Evolutionary conservation across 441 rosid species (phyloP).

Genomic region (Arabidopsis hybrid): DNA sequence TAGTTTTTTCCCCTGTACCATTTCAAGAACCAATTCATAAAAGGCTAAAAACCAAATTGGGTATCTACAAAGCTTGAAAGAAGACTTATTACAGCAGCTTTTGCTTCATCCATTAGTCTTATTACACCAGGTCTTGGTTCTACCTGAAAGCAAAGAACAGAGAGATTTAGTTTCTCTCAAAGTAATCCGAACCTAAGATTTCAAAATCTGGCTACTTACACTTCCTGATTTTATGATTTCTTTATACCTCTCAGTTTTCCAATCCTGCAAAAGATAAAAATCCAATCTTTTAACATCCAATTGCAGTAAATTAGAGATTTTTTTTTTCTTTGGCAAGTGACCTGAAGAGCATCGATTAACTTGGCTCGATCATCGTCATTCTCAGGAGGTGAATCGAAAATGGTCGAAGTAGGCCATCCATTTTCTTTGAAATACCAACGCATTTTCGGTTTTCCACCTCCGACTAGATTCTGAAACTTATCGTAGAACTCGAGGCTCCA

Average conservation of each 20-base stretch:
- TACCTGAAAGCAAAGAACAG: conserved; percentile 59
- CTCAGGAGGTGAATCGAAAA: conserved; percentile 65
- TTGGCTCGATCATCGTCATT: conserved; percentile 70
- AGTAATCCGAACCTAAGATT: neutral
- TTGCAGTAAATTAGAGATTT: neutral
- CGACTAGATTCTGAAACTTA: conserved; percentile 80
- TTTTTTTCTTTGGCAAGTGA: conserved; percentile 8
- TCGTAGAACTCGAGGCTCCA: conserved; percentile 86
- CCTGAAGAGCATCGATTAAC: conserved; percentile 89
- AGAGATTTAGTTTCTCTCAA: conserved; percentile 4
- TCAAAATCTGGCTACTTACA: conserved; percentile 52
- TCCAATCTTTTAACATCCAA: neutral
- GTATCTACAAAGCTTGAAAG: conserved; percentile 2
- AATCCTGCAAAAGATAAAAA: conserved; percentile 55
- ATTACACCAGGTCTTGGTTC: conserved; percentile 89
- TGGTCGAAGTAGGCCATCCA: conserved; percentile 88
- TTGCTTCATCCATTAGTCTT: conserved; percentile 91
- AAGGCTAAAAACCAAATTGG: neutral
- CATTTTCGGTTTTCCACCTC: conserved; percentile 98
- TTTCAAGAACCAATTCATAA: conserved; percentile 18
- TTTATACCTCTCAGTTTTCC: conserved; percentile 97
- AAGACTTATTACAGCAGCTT: conserved; percentile 71
- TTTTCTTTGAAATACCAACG: conserved; percentile 95
- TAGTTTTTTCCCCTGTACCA: conserved; percentile 69
- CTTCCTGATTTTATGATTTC: conserved; percentile 92